Evolutionary conservation across 495 filamentous ascomycete genomes (phyloP).

Genomic region (Penicillium bialowiezense): DNA sequence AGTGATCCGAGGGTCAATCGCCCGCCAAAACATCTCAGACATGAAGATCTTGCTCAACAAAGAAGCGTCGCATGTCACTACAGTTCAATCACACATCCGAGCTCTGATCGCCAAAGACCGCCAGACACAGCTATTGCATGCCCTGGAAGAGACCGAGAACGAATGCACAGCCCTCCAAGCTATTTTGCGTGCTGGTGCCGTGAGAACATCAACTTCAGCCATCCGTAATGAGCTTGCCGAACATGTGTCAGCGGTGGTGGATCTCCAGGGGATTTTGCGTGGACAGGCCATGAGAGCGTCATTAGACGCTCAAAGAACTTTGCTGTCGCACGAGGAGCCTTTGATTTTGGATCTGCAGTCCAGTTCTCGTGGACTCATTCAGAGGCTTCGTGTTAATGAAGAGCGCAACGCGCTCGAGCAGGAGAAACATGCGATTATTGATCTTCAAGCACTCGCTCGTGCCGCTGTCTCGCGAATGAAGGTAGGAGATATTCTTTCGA

Average conservation of each 20-base stretch:
- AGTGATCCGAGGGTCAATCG: constrained; percentile 51
- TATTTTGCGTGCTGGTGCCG: constrained; percentile 35
- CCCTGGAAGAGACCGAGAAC: constrained; percentile 29
- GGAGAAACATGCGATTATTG: constrained; percentile 54
- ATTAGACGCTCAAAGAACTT: constrained; percentile 29
- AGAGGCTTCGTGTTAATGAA: constrained; percentile 39
- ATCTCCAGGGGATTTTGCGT: constrained; percentile 35
- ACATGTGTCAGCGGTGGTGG: constrained; percentile 26
- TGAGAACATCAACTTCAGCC: constrained; percentile 22
- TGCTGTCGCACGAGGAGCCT: constrained; percentile 32
- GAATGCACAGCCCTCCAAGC: constrained; percentile 40
- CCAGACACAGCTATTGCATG: constrained; percentile 24
- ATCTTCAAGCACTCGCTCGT: constrained; percentile 69
- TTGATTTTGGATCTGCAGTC: constrained; percentile 47
- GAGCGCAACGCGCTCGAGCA: constrained; percentile 57
- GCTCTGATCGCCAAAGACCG: constrained; percentile 35
- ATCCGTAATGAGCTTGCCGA: constrained; percentile 27
- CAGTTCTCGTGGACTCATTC: constrained; percentile 39
- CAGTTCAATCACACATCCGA: constrained; percentile 44
- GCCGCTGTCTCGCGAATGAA: constrained; percentile 71
- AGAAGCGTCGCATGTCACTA: constrained; percentile 35
- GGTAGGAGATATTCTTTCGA: constrained; percentile 66
- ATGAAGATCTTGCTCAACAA: constrained; percentile 29
- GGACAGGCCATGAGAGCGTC: constrained; percentile 34
- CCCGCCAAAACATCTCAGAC: constrained; percentile 38